A percentile compares a stretch with the other conserved stretches of the same genome.
These are phyloP conservation scores for Tylopilus sp. DNA, from an alignment of 768 basidiomycete genomes.

Conservation along the genomic window DNA sequence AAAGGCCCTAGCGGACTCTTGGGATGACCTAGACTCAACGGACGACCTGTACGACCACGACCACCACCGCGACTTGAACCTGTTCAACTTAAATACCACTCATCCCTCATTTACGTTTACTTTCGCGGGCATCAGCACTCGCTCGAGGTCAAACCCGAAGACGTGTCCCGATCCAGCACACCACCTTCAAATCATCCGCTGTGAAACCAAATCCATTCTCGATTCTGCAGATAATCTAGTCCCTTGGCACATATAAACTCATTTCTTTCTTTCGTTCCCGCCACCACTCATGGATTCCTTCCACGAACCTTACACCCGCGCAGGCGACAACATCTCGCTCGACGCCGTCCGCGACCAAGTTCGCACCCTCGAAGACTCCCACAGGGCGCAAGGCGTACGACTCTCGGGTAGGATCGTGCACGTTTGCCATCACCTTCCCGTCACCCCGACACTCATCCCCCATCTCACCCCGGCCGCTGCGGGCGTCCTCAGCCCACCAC, in stretches of 20 bases:
- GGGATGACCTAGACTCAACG: not conserved
- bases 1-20: not conserved
- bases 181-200: conserved; percentile 19
- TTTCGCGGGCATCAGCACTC: not conserved
- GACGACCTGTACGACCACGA: conserved; percentile 1
- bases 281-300: conserved; percentile 61
- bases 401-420: conserved; percentile 90
- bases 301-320: conserved; percentile 63
- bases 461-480: conserved; percentile 29
- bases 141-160: not conserved
- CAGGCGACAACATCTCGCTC: conserved; percentile 63
- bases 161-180: conserved; percentile 27
- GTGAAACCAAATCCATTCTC: conserved; percentile 21
- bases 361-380: conserved; percentile 64
- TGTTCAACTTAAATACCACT: not conserved
- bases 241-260: conserved; percentile 19
- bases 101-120: not conserved
- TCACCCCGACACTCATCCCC: conserved; percentile 59
- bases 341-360: conserved; percentile 75
- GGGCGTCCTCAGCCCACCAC: conserved; percentile 69
- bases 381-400: conserved; percentile 62
- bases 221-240: conserved; percentile 28
- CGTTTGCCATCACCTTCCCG: conserved; percentile 86
- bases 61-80: not conserved
- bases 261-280: not conserved